Percentiles rank a stretch among this genome's conserved stretches.
Conservation (phyloP, 352 stramenopile genomes). For the Aphanomyces euteiches region DNA sequence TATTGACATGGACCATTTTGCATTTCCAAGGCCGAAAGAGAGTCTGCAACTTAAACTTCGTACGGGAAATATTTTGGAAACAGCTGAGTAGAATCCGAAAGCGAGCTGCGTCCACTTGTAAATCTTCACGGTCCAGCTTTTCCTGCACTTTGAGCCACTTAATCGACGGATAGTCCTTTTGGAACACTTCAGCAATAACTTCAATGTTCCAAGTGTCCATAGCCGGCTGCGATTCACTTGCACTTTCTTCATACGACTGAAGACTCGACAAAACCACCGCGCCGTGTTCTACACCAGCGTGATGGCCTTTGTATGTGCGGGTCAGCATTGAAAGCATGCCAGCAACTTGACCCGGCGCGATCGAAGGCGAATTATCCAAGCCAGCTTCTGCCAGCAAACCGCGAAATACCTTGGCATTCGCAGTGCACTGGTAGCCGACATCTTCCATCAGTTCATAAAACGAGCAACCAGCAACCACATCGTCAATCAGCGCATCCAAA, state of each 20-base stretch:
- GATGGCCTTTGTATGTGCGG: slow-evolving; percentile 67
- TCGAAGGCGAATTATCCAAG: slow-evolving; percentile 69
- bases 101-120: slow-evolving; percentile 59
- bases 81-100: slow-evolving; percentile 70
- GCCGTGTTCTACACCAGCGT: slow-evolving; percentile 46
- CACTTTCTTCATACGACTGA: slow-evolving; percentile 45
- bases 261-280: slow-evolving; percentile 77
- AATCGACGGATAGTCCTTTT: slow-evolving; percentile 80
- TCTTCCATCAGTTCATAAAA: slow-evolving; percentile 91
- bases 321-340: slow-evolving; percentile 87
- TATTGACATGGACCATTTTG: slow-evolving; percentile 65
- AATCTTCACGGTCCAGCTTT: slow-evolving; percentile 75
- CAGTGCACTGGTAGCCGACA: slow-evolving; percentile 82
- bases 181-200: slow-evolving; percentile 79
- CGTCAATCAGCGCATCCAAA: slow-evolving; percentile 70
- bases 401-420: slow-evolving; percentile 71
- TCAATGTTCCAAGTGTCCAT: slow-evolving; percentile 71
- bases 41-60: slow-evolving; percentile 69
- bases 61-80: slow-evolving; percentile 77
- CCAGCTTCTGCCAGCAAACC: slow-evolving; percentile 79
- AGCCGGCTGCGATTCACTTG: background rate
- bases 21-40: slow-evolving; percentile 77
- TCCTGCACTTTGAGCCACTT: slow-evolving; percentile 84
- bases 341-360: slow-evolving; percentile 80
- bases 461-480: slow-evolving; percentile 72